These are phyloP conservation scores for Cochlearia excelsa DNA, from an alignment of 345 rosid genomes.

Conservation along the genomic window DNA sequence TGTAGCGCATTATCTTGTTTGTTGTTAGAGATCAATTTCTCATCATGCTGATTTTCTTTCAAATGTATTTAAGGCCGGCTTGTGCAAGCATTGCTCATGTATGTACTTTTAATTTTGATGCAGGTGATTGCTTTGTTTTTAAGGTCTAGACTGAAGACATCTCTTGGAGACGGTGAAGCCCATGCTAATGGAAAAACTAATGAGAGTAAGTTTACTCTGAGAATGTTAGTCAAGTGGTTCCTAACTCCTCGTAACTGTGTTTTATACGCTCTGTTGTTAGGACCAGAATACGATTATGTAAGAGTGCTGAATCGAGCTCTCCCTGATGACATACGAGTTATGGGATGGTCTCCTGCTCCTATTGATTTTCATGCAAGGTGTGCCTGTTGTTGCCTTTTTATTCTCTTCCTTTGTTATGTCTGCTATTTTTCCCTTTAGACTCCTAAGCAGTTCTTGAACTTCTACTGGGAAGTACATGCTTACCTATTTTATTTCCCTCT, in stretches of 20 bases:
- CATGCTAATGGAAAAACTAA: conserved; percentile 40
- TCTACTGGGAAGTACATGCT: conserved; percentile 4
- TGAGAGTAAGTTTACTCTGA: conserved; percentile 32
- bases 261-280: conserved; percentile 33
- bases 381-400: conserved; percentile 14
- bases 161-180: conserved; percentile 24
- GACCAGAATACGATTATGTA: conserved; percentile 82
- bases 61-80: conserved; percentile 6
- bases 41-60: not conserved
- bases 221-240: conserved; percentile 9
- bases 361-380: conserved; percentile 90
- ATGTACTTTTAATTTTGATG: conserved; percentile 30
- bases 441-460: conserved; percentile 7
- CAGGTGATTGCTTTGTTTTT: conserved; percentile 84
- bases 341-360: conserved; percentile 92
- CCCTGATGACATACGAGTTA: conserved; percentile 79
- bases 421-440: not conserved
- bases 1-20: conserved; percentile 7
- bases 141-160: conserved; percentile 60
- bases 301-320: conserved; percentile 81
- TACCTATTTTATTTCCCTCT: conserved; percentile 19
- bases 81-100: conserved; percentile 18
- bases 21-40: conserved; percentile 6
- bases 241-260: not conserved
- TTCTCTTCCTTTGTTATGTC: not conserved